These are phyloP conservation scores for Didymella keratinophila DNA, from an alignment of 2,329 filamentous ascomycete genomes.

Conservation along the genomic window DNA sequence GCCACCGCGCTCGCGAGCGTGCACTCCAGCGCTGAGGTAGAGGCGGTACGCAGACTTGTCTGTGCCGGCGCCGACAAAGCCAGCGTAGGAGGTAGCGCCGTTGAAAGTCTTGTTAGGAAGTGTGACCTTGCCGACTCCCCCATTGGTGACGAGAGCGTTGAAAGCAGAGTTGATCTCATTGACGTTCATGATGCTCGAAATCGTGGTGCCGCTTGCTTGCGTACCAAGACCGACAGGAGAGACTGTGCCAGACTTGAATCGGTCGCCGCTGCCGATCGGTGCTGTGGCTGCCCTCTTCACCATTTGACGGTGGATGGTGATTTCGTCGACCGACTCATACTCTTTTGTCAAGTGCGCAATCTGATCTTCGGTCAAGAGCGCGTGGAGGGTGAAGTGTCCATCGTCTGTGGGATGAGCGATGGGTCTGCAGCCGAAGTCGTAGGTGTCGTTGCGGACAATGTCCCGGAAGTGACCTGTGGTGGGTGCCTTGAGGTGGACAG, in stretches of 20 bases:
- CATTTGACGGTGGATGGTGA: slow-evolving; percentile 35
- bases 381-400: slow-evolving; percentile 44
- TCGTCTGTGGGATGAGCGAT: slow-evolving; percentile 41
- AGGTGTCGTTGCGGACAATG: slow-evolving; percentile 46
- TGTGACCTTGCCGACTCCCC: slow-evolving; percentile 53
- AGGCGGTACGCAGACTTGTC: slow-evolving; percentile 55
- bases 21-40: slow-evolving; percentile 63
- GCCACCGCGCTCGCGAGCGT: slow-evolving; percentile 66
- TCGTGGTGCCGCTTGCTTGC: slow-evolving; percentile 45
- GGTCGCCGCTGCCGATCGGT: slow-evolving; percentile 50
- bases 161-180: slow-evolving; percentile 57
- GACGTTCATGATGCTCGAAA: slow-evolving; percentile 57
- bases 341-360: slow-evolving; percentile 42
- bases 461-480: slow-evolving; percentile 41
- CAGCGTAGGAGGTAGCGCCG: slow-evolving; percentile 52
- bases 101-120: slow-evolving; percentile 57
- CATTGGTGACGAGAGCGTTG: slow-evolving; percentile 53
- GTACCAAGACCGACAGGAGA: slow-evolving; percentile 56
- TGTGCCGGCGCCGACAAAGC: slow-evolving; percentile 57
- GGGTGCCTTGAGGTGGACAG: slow-evolving; percentile 45
- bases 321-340: slow-evolving; percentile 31
- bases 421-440: slow-evolving; percentile 48
- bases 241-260: slow-evolving; percentile 53
- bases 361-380: slow-evolving; percentile 46
- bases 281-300: slow-evolving; percentile 42